phyloP scores from a whole-genome alignment of 2,329 filamentous ascomycete genomes.

The Basipetospora sp. region DNA sequence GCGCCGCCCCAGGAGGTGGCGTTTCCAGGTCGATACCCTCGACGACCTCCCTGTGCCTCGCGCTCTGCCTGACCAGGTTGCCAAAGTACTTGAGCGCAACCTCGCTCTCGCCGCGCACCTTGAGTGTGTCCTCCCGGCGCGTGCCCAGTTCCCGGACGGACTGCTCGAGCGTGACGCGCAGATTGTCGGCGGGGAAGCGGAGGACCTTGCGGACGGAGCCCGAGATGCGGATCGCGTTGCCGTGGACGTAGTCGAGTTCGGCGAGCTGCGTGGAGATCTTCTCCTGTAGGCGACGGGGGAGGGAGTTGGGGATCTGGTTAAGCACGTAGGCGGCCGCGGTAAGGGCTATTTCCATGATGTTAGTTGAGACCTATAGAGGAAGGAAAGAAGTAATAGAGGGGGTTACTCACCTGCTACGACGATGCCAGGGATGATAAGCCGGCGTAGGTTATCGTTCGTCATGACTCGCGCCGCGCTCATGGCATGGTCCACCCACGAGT shows the following conservation, averaged over 20 bases:
- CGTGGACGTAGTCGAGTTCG: slow-evolving; percentile 81
- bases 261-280: slow-evolving; percentile 73
- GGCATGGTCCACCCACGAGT: slow-evolving; percentile 79
- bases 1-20: slow-evolving; percentile 20
- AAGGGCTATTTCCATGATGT: slow-evolving; percentile 34
- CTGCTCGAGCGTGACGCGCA: slow-evolving; percentile 68
- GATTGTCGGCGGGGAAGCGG: slow-evolving; percentile 70
- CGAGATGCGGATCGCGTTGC: slow-evolving; percentile 72
- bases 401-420: slow-evolving; percentile 55
- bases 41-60: slow-evolving; percentile 34
- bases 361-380: background rate
- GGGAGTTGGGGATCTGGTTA: slow-evolving; percentile 72
- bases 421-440: slow-evolving; percentile 66
- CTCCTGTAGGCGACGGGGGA: slow-evolving; percentile 68
- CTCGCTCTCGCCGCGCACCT: slow-evolving; percentile 69
- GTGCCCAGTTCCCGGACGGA: slow-evolving; percentile 69
- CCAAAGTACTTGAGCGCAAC: slow-evolving; percentile 80
- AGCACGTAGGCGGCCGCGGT: slow-evolving; percentile 69
- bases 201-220: slow-evolving; percentile 78
- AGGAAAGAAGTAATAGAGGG: background rate
- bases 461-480: slow-evolving; percentile 67
- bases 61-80: slow-evolving; percentile 59
- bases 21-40: slow-evolving; percentile 40
- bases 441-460: slow-evolving; percentile 66
- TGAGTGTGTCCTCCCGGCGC: slow-evolving; percentile 69